Percentiles rank a stretch among this genome's conserved stretches.
Evolutionary conservation across 2,329 filamentous ascomycete genomes (phyloP).

Genomic region (Colletotrichum gloeosporioides): DNA sequence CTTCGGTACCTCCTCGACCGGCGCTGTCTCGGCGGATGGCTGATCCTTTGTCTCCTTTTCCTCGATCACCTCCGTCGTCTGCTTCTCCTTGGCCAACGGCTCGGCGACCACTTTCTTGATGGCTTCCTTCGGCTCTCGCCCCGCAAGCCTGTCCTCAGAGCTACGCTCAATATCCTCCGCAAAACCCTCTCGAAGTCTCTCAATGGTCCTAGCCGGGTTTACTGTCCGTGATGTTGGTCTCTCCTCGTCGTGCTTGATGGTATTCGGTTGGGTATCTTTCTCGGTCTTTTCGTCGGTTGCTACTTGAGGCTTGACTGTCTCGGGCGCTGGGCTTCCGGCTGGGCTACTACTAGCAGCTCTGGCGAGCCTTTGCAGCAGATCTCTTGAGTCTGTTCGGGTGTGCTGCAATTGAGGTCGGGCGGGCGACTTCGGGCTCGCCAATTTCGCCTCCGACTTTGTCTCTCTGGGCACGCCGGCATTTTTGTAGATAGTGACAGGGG

Average conservation of each 20-base stretch:
- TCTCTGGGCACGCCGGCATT: conserved; percentile 9
- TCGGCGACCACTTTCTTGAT: not conserved
- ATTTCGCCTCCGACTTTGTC: conserved; percentile 13
- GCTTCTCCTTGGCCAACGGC: not conserved
- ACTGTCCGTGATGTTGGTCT: not conserved
- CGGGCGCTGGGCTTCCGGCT: conserved; percentile 29
- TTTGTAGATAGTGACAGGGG: conserved; percentile 45
- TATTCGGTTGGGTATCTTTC: not conserved
- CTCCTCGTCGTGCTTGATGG: not conserved
- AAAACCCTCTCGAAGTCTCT: not conserved
- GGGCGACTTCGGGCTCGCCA: not conserved
- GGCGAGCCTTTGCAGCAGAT: conserved; percentile 55
- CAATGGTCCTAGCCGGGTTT: not conserved
- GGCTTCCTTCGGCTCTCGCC: not conserved
- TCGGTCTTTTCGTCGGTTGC: not conserved
- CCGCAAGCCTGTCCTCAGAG: not conserved
- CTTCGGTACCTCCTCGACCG: not conserved
- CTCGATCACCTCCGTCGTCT: not conserved
- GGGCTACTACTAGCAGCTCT: conserved; percentile 51
- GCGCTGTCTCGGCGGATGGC: not conserved
- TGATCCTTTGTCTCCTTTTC: not conserved
- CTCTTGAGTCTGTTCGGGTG: conserved; percentile 46
- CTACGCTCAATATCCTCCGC: not conserved
- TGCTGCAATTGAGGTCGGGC: conserved; percentile 11
- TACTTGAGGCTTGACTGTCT: conserved; percentile 15